Conservation (phyloP, 768 basidiomycete genomes). For the Leccinum boreale region DNA sequence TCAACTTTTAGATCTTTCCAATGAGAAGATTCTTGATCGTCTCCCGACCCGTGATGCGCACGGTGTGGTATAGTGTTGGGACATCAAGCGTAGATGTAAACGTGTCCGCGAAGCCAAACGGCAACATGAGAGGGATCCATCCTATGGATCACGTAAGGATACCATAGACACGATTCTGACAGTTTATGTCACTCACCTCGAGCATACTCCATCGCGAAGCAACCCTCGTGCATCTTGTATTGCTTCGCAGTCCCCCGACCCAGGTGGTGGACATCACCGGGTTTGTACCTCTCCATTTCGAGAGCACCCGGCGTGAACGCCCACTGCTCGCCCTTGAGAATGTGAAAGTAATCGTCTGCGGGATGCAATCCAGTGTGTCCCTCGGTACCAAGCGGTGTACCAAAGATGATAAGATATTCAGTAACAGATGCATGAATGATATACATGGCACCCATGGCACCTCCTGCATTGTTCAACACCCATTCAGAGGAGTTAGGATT, state of each 20-base stretch:
- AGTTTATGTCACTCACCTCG: constrained; percentile 52
- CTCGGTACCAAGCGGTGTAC: constrained; percentile 95
- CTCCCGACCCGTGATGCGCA: constrained; percentile 75
- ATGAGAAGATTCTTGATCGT: constrained; percentile 77
- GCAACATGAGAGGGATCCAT: constrained; percentile 97
- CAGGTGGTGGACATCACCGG: constrained; percentile 84
- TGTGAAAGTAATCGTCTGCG: constrained; percentile 98
- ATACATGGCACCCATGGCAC: constrained; percentile 98
- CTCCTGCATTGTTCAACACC: constrained; percentile 97
- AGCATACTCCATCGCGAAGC: constrained; percentile 95
- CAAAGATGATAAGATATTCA: constrained; percentile 95
- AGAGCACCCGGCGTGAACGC: constrained; percentile 81
- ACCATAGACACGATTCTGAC: background rate
- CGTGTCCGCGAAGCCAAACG: constrained; percentile 87
- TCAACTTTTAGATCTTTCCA: constrained; percentile 69
- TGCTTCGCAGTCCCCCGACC: constrained; percentile 86
- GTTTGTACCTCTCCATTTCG: constrained; percentile 78
- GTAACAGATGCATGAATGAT: constrained; percentile 96
- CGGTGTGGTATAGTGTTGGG: constrained; percentile 75
- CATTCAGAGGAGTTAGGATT: constrained; percentile 69
- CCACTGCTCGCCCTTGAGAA: constrained; percentile 92
- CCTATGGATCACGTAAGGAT: constrained; percentile 44
- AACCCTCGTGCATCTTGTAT: constrained; percentile 96
- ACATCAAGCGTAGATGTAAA: constrained; percentile 88
- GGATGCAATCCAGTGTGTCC: constrained; percentile 93